Percentiles rank a stretch among this genome's conserved stretches.
phyloP scores from a whole-genome alignment of 2,329 filamentous ascomycete species.

The Amylocarpus encephaloides region DNA sequence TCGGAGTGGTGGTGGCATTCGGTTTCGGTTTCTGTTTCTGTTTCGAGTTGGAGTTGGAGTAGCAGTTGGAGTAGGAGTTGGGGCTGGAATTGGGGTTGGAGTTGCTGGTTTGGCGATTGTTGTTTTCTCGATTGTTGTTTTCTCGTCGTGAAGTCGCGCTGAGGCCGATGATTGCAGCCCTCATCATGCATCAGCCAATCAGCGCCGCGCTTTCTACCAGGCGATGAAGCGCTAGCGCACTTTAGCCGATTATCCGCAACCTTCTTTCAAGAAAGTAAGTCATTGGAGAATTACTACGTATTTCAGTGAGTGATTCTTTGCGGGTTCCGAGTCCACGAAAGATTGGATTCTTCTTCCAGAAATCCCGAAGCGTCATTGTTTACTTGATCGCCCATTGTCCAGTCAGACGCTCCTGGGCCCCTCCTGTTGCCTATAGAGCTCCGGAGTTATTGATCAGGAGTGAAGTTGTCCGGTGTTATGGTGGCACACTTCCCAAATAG shows the following conservation, averaged over 20 bases:
- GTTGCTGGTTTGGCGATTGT: slow-evolving; percentile 5
- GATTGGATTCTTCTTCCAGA: not conserved
- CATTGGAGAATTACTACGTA: not conserved
- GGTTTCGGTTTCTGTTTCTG: slow-evolving; percentile 1
- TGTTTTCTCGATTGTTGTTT: not conserved
- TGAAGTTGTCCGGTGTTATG: too few species aligned
- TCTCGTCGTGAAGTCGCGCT: not conserved
- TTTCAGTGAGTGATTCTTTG: not conserved
- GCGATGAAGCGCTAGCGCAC: too few species aligned
- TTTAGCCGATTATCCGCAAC: too few species aligned
- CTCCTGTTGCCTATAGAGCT: slow-evolving; percentile 7
- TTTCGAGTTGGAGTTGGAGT: not conserved
- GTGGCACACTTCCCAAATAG: too few species aligned
- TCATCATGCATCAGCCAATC: slow-evolving; percentile 8
- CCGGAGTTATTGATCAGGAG: slow-evolving; percentile 8
- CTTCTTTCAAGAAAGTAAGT: not conserved
- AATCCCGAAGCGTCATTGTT: not conserved
- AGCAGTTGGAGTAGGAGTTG: too few species aligned
- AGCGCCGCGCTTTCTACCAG: not conserved
- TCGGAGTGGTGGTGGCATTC: slow-evolving; percentile 12
- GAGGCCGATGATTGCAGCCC: slow-evolving; percentile 7
- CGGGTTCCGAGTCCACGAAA: not conserved
- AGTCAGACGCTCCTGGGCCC: not conserved
- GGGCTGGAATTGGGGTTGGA: slow-evolving; percentile 12
- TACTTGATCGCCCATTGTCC: not conserved